Percentiles rank a stretch among this genome's conserved stretches.
phyloP scores from a whole-genome alignment of 345 rosid genomes.

The Hibiscus syriacus region DNA sequence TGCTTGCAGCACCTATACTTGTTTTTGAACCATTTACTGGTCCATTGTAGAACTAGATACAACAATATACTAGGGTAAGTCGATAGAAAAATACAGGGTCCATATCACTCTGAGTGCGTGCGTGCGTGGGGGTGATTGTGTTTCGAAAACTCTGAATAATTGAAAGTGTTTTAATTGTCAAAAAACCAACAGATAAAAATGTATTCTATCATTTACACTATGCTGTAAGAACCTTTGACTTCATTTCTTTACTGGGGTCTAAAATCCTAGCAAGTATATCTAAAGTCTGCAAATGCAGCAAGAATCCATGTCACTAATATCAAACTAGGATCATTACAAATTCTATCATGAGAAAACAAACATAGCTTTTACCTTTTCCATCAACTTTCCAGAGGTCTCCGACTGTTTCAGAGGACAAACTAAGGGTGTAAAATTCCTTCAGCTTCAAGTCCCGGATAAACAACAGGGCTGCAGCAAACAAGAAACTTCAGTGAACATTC shows the following conservation, averaged over 20 bases:
- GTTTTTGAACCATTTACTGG: conserved; percentile 42
- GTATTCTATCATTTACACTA: not conserved
- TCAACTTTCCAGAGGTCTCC: conserved; percentile 32
- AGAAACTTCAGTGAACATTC: conserved; percentile 12
- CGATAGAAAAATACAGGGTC: not conserved
- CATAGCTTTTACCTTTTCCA: conserved; percentile 54
- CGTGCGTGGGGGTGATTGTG: not conserved
- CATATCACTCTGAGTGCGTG: not conserved
- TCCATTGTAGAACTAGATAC: conserved; percentile 48
- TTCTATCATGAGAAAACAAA: conserved; percentile 1
- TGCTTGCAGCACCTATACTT: conserved; percentile 19
- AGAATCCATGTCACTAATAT: conserved; percentile 4
- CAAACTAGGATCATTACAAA: conserved; percentile 9
- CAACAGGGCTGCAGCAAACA: conserved; percentile 49
- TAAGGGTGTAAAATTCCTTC: conserved; percentile 50
- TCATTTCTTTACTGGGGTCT: conserved; percentile 69
- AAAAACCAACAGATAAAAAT: not conserved
- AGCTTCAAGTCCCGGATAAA: conserved; percentile 62
- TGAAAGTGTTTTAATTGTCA: not conserved
- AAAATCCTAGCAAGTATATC: conserved; percentile 61
- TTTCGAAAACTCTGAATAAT: not conserved
- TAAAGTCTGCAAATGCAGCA: conserved; percentile 47
- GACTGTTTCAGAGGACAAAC: conserved; percentile 43
- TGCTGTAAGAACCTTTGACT: conserved; percentile 44
- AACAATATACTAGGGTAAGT: conserved; percentile 16